Percentiles rank a stretch among this genome's conserved stretches.
phyloP scores from a whole-genome alignment of 345 rosid species.

The Eutrema heterophyllum region DNA sequence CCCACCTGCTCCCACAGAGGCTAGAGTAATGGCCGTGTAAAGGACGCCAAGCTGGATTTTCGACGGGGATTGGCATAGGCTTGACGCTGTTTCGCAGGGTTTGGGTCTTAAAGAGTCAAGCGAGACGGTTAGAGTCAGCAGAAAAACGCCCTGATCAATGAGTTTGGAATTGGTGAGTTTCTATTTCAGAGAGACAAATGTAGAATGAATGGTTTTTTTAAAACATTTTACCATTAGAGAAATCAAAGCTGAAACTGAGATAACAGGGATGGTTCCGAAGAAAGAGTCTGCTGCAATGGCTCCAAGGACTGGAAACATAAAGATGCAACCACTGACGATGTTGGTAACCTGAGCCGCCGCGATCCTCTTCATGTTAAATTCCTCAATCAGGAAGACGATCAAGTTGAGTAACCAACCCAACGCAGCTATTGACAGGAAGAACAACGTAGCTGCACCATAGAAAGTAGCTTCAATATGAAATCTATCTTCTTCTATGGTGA shows the following conservation, averaged over 20 bases:
- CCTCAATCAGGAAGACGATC: conserved; percentile 35
- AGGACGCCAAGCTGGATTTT: conserved; percentile 32
- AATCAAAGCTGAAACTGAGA: conserved; percentile 37
- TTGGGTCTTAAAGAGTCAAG: conserved; percentile 36
- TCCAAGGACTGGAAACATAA: conserved; percentile 35
- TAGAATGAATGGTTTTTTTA: no score
- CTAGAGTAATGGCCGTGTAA: conserved; percentile 37
- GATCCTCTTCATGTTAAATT: conserved; percentile 41
- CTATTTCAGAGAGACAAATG: background rate
- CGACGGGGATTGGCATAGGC: conserved; percentile 34
- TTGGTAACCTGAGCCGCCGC: conserved; percentile 41
- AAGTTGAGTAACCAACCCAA: conserved; percentile 48
- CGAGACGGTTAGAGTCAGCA: conserved; percentile 35
- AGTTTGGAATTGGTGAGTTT: background rate
- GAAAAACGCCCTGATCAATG: conserved; percentile 28
- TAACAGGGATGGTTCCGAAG: conserved; percentile 40
- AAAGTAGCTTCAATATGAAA: background rate
- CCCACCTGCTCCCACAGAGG: conserved; percentile 33
- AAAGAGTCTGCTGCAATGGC: conserved; percentile 48
- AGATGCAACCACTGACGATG: conserved; percentile 34
- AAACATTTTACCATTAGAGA: conserved; percentile 46
- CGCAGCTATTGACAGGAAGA: conserved; percentile 36
- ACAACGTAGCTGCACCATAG: conserved; percentile 33
- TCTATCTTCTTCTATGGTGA: background rate
- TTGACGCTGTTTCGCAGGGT: conserved; percentile 28